A percentile compares a stretch with the other conserved stretches of the same genome.
These are phyloP conservation scores for Myxozyma vanderwaltii DNA, from an alignment of 805 yeast species.

Conservation along the genomic window DNA sequence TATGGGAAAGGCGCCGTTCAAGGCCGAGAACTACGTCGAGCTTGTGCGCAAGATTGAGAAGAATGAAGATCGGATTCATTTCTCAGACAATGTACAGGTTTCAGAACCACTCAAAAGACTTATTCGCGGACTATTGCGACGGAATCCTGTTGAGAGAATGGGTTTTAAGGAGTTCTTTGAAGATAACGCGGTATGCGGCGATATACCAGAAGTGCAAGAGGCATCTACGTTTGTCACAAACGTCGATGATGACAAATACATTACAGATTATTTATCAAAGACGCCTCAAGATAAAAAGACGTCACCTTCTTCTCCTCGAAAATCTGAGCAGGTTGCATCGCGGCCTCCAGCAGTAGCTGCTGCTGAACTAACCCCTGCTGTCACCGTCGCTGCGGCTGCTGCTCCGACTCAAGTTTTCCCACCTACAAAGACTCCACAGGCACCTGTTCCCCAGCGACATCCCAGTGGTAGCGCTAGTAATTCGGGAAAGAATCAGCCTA, in stretches of 20 bases:
- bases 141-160: constrained; percentile 84
- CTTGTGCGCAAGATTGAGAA: constrained; percentile 81
- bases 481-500: not conserved
- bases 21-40: constrained; percentile 91
- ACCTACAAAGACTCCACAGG: constrained; percentile 3
- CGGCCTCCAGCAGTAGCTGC: not conserved
- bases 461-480: constrained; percentile 6
- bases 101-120: constrained; percentile 67
- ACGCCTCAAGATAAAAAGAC: constrained; percentile 6
- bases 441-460: constrained; percentile 13
- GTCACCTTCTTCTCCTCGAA: not conserved
- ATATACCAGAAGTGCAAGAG: constrained; percentile 50
- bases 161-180: constrained; percentile 85
- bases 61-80: constrained; percentile 72
- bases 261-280: constrained; percentile 68
- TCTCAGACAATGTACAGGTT: constrained; percentile 69
- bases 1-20: constrained; percentile 94
- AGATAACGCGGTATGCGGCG: constrained; percentile 63
- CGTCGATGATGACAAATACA: constrained; percentile 75
- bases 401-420: not conserved
- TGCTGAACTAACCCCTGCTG: constrained; percentile 6
- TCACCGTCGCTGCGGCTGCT: not conserved
- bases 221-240: constrained; percentile 10
- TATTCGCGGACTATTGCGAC: constrained; percentile 73
- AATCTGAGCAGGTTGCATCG: not conserved